These are phyloP conservation scores for Scenedesmus sp. DNA, from an alignment of 163 green algal species.

Conservation along the genomic window DNA sequence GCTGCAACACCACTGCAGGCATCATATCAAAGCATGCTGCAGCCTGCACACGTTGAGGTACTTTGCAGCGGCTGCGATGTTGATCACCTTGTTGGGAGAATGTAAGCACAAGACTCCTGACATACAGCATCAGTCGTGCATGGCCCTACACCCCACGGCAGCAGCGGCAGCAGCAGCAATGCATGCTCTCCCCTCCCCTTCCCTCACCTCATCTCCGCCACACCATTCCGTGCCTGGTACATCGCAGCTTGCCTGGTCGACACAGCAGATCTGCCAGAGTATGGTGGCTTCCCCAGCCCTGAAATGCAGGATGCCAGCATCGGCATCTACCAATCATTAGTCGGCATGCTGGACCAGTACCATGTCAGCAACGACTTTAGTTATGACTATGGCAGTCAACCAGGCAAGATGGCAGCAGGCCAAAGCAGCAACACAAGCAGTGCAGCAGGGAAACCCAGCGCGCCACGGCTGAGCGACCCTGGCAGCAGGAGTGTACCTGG, in stretches of 20 bases:
- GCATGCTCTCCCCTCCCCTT: not conserved
- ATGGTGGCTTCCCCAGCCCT: slow-evolving; percentile 20
- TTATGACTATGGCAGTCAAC: not conserved
- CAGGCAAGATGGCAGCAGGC: not conserved
- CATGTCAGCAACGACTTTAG: not conserved
- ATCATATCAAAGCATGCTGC: not conserved
- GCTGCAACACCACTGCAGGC: not conserved
- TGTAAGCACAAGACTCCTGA: not conserved
- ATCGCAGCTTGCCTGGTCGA: slow-evolving; percentile 33
- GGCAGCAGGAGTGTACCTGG: not conserved
- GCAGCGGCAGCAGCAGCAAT: slow-evolving; percentile 29
- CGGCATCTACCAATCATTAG: not conserved
- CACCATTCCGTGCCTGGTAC: not conserved
- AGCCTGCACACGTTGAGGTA: not conserved
- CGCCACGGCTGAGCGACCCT: not conserved
- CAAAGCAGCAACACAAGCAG: not conserved
- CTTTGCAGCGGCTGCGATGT: too few relatives aligned
- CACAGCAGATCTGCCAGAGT: slow-evolving; percentile 34
- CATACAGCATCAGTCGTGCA: not conserved
- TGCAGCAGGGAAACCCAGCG: not conserved
- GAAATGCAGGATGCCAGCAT: slow-evolving; percentile 38
- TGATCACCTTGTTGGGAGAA: too few relatives aligned
- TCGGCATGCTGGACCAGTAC: slow-evolving; percentile 31
- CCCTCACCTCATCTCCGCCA: not conserved
- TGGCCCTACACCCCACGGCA: not conserved